Percentiles rank a stretch among this genome's conserved stretches.
Evolutionary conservation across 352 stramenopile species (phyloP).

Genomic region (Halophytophthora batemanensis): DNA sequence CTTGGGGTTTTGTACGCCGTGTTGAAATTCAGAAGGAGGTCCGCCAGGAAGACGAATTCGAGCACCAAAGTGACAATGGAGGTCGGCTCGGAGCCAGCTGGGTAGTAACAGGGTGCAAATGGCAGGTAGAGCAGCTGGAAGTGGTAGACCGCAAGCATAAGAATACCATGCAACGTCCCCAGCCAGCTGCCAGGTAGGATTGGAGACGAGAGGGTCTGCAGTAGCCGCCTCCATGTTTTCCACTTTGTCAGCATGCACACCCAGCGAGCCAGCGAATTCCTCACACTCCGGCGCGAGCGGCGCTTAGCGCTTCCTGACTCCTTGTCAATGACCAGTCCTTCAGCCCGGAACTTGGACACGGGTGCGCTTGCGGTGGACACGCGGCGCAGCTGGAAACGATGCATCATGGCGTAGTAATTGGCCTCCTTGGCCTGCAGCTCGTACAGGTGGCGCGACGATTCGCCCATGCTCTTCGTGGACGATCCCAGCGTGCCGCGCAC

Average conservation of each 20-base stretch:
- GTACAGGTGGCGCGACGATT: conserved; percentile 6
- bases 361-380: conserved; percentile 20
- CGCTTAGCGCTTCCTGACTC: not conserved
- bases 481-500: no score
- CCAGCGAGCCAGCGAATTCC: not conserved
- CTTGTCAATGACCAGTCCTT: conserved; percentile 13
- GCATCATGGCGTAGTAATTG: conserved; percentile 14
- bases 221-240: not conserved
- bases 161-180: conserved; percentile 20
- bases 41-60: not conserved
- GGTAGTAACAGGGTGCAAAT: conserved; percentile 6
- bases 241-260: not conserved
- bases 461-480: no score
- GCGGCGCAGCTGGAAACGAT: conserved; percentile 25
- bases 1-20: not conserved
- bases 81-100: not conserved
- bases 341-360: conserved; percentile 11
- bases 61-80: conserved; percentile 4
- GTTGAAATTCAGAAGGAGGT: conserved; percentile 19
- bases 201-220: not conserved
- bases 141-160: conserved; percentile 8
- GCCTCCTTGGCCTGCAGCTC: conserved; percentile 6
- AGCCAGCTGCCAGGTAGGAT: not conserved
- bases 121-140: conserved; percentile 18
- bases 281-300: not conserved